Evolutionary conservation across 768 basidiomycete genomes (phyloP).

Genomic region (Agaricus blazei): DNA sequence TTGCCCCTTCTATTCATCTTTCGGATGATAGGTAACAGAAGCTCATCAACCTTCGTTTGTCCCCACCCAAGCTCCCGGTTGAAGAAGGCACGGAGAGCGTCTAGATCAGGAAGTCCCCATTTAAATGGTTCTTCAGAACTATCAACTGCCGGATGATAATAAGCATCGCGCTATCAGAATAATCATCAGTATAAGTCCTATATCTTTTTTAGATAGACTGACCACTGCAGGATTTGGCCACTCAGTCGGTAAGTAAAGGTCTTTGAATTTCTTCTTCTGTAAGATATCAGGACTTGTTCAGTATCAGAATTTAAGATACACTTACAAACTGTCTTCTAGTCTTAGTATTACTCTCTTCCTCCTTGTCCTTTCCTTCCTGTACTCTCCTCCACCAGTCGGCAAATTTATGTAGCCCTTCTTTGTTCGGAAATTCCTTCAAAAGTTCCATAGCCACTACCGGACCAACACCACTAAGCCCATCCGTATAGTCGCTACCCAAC

Average conservation of each 20-base stretch:
- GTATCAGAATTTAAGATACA: constrained; percentile 1
- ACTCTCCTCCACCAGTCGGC: constrained; percentile 94
- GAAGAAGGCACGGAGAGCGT: constrained; percentile 82
- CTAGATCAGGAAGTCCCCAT: constrained; percentile 96
- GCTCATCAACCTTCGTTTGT: constrained; percentile 79
- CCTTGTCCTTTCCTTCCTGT: constrained; percentile 81
- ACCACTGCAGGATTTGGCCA: constrained; percentile 96
- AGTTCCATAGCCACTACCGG: constrained; percentile 97
- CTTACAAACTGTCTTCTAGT: constrained; percentile 85
- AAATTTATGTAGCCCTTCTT: constrained; percentile 80
- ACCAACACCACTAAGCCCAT: constrained; percentile 87
- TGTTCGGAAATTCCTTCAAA: constrained; percentile 86
- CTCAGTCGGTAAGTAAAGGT: constrained; percentile 70
- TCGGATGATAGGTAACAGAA: constrained; percentile 88
- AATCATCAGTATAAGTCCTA: neutral
- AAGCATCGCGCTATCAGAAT: constrained; percentile 72
- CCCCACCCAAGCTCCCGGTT: constrained; percentile 79
- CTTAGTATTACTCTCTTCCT: constrained; percentile 65
- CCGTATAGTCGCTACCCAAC: constrained; percentile 94
- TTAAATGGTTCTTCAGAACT: constrained; percentile 91
- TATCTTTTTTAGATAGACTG: constrained; percentile 21
- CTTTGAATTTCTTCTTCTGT: constrained; percentile 88
- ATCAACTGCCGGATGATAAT: constrained; percentile 88
- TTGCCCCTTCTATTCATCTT: constrained; percentile 67
- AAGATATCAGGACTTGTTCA: neutral